Percentiles rank a stretch among this genome's conserved stretches.
Evolutionary conservation across 2,329 filamentous ascomycete genomes (phyloP).

Genomic region (Pseudogymnoascus sp.): DNA sequence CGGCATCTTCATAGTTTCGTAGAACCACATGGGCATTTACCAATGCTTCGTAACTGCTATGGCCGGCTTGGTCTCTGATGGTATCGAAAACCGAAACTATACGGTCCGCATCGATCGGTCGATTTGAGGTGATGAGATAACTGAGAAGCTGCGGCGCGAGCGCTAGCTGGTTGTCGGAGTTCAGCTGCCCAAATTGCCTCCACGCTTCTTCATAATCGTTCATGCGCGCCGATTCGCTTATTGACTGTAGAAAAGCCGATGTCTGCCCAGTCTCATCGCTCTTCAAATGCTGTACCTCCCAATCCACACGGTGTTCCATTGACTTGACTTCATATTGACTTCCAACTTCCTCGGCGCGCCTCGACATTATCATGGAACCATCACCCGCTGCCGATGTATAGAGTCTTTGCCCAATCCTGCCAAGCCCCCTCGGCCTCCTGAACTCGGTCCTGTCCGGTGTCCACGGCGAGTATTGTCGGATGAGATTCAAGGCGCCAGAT

Average conservation of each 20-base stretch:
- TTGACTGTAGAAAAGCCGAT: neutral
- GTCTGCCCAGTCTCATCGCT: neutral
- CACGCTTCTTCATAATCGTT: conserved; percentile 33
- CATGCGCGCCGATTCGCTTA: neutral
- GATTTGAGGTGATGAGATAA: conserved; percentile 33
- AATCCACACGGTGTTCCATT: neutral
- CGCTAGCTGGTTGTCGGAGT: conserved; percentile 15
- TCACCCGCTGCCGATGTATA: conserved; percentile 28
- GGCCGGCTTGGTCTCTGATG: conserved; percentile 28
- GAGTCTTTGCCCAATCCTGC: conserved; percentile 24
- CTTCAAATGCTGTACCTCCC: neutral
- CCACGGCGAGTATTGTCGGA: conserved; percentile 27
- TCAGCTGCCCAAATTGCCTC: conserved; percentile 30
- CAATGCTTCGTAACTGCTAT: conserved; percentile 37
- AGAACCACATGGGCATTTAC: conserved; percentile 38
- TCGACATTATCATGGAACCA: neutral
- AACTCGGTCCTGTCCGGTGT: conserved; percentile 21
- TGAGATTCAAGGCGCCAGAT: conserved; percentile 29
- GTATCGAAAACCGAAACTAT: conserved; percentile 38
- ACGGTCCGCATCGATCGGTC: conserved; percentile 33
- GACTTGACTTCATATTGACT: conserved; percentile 14
- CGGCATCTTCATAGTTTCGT: conserved; percentile 31
- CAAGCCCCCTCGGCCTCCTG: conserved; percentile 15
- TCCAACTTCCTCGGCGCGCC: conserved; percentile 8
- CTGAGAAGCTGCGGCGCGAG: conserved; percentile 26